Evolutionary conservation across 805 yeast genomes (phyloP), one percentile per base, ranked within the genome.

Genomic region (Cyberlindnera americana): DNA sequence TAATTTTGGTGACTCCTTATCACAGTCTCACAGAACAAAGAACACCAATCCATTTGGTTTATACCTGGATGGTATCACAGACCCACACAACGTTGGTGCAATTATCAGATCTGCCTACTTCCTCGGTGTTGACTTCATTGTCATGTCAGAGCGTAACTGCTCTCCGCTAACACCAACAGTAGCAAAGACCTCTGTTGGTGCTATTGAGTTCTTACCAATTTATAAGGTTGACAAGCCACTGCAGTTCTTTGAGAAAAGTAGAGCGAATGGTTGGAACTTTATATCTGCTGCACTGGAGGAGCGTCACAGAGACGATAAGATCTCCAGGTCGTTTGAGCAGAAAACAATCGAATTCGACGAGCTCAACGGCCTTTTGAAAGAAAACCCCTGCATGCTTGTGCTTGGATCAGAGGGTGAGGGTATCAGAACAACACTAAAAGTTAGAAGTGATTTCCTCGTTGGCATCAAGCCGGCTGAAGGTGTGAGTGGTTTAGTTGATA

Each of bases 341-440:
- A 68, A 69, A 47, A 53, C 46, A 19, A 45, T 77, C 14, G 69
- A 63, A 9, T 44, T 65, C 12, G 61, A 60, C 3, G 75, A 75
- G 19, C 60, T 87, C 37, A 52, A 62, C 1, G 61, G 59, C 0
- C 50, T 81, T 26, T 55, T 78, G 26, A 58, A 62, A 3, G 52
- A 65, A 10, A 58, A 70, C 2, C 96, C 96, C 0, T 72, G 77
- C 26, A 53, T 90, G 46, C 62, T 89, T 36, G 83, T 88, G 1
- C 65, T 90, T 35, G 97, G 96, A 11, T 83, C 88, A 35, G 97
- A 89, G 62, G 95, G 95, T 9, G 69, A 67, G 6, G 97, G 97
- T 26, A 77, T 89, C 19, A 69, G 96, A 38, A 81, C 81, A 7
- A 73, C 77, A 33, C 53, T 89, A 49, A 65, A 76, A 44, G 63